These are phyloP conservation scores for Leccinum longicurvipes DNA, from an alignment of 768 basidiomycete genomes.

Conservation along the genomic window DNA sequence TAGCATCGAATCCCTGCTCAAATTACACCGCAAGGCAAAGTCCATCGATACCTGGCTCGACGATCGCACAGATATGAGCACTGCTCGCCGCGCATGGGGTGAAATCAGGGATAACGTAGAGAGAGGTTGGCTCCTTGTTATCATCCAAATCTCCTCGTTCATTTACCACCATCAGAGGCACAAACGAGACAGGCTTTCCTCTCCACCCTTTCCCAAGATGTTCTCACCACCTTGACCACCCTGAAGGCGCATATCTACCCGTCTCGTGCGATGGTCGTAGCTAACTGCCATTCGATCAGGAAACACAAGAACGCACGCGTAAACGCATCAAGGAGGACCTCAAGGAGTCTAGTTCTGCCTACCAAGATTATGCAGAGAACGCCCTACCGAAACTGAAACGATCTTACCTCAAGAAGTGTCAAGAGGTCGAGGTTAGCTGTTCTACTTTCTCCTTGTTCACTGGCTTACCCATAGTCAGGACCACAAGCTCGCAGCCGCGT, in stretches of 20 bases:
- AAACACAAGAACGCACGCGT: slow-evolving; percentile 88
- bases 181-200: slow-evolving; percentile 81
- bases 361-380: slow-evolving; percentile 78
- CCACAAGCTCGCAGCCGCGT: slow-evolving; percentile 48
- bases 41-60: slow-evolving; percentile 70
- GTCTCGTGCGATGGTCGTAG: background rate
- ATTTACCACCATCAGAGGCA: slow-evolving; percentile 52
- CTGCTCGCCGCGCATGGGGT: slow-evolving; percentile 71
- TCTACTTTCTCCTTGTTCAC: slow-evolving; percentile 1
- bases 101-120: slow-evolving; percentile 86
- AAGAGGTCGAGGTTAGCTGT: slow-evolving; percentile 73
- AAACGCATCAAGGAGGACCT: slow-evolving; percentile 90
- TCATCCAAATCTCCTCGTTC: background rate
- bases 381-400: slow-evolving; percentile 79
- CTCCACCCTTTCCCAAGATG: slow-evolving; percentile 63
- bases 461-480: slow-evolving; percentile 45
- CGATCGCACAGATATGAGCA: slow-evolving; percentile 62
- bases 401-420: slow-evolving; percentile 78
- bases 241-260: slow-evolving; percentile 51
- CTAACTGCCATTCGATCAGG: slow-evolving; percentile 41
- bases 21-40: slow-evolving; percentile 68
- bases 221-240: slow-evolving; percentile 63
- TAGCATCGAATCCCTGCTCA: slow-evolving; percentile 73
- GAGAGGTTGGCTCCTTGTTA: slow-evolving; percentile 48
- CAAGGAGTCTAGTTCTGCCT: slow-evolving; percentile 71